phyloP scores from a whole-genome alignment of 352 stramenopile genomes.

The Globisporangium lucens region DNA sequence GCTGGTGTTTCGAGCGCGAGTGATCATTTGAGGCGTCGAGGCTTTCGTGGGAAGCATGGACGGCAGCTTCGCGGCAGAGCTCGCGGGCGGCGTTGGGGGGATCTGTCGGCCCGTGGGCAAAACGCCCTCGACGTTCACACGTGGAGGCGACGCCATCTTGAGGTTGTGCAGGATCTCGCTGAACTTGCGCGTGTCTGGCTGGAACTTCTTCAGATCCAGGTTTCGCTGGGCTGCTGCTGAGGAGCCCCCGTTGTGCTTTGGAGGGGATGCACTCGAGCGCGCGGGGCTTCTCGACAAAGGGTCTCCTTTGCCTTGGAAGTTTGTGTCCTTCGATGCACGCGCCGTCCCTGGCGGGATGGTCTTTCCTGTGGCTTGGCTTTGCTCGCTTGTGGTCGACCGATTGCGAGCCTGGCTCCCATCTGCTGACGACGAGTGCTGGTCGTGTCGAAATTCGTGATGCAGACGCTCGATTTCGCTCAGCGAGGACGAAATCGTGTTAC shows the following conservation, averaged over 20 bases:
- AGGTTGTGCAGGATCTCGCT: conserved; percentile 72
- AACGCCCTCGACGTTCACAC: conserved; percentile 19
- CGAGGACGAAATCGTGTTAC: conserved; percentile 38
- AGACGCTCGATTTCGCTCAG: conserved; percentile 32
- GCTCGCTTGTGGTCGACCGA: conserved; percentile 8
- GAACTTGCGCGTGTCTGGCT: conserved; percentile 72
- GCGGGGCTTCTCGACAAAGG: conserved; percentile 9
- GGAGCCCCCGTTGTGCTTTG: conserved; percentile 10
- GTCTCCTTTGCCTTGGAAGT: conserved; percentile 6
- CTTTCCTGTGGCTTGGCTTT: conserved; percentile 4
- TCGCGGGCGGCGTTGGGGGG: conserved; percentile 27
- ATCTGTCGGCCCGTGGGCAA: conserved; percentile 20
- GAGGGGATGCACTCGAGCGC: conserved; percentile 5
- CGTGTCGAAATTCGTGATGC: conserved; percentile 27
- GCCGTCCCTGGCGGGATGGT: neutral
- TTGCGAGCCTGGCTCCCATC: neutral
- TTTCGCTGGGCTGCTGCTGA: conserved; percentile 23
- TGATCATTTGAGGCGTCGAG: conserved; percentile 15
- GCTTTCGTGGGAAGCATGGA: conserved; percentile 14
- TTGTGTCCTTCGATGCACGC: neutral
- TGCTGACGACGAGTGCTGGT: conserved; percentile 17
- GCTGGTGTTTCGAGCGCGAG: neutral
- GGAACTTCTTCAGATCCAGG: conserved; percentile 71
- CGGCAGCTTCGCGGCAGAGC: conserved; percentile 14
- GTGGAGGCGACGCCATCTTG: conserved; percentile 46